These are phyloP conservation scores for Pseudonectria buxi DNA, from an alignment of 2,329 filamentous ascomycete species.

Conservation along the genomic window DNA sequence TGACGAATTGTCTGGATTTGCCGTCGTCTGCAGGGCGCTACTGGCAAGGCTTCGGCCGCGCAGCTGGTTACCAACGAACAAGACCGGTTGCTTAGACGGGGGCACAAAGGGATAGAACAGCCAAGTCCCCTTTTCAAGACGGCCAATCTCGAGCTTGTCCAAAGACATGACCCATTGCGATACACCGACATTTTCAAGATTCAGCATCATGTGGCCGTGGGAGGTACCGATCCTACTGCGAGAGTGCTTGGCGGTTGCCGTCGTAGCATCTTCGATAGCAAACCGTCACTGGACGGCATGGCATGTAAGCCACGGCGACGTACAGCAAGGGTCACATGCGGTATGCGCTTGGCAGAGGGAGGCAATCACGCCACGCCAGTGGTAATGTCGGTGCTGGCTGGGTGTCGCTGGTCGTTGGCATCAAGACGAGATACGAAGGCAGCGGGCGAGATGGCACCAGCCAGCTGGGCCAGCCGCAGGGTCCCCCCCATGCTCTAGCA, in stretches of 20 bases:
- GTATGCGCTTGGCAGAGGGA: slow-evolving; percentile 8
- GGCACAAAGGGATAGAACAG: too few relatives aligned
- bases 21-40: too few relatives aligned
- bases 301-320: slow-evolving; percentile 10
- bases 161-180: too few relatives aligned
- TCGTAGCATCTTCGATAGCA: background rate
- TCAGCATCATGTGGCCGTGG: slow-evolving; percentile 16
- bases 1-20: too few relatives aligned
- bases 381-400: slow-evolving; percentile 5
- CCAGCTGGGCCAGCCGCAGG: slow-evolving; percentile 20
- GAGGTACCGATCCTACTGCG: slow-evolving; percentile 8
- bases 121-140: too few relatives aligned
- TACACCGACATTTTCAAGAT: slow-evolving; percentile 21
- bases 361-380: slow-evolving; percentile 4
- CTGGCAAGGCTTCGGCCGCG: too few relatives aligned
- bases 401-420: background rate
- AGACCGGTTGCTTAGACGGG: too few relatives aligned
- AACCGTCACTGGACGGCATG: slow-evolving; percentile 7
- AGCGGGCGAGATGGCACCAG: slow-evolving; percentile 17
- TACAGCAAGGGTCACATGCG: slow-evolving; percentile 14
- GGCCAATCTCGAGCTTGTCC: too few relatives aligned
- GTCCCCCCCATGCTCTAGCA: slow-evolving; percentile 12
- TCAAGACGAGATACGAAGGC: slow-evolving; percentile 8
- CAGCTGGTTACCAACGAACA: too few relatives aligned
- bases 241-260: slow-evolving; percentile 7